Base-by-base conservation (phyloP, 2,329 filamentous ascomycete genomes). In the Colletotrichum sp. region DNA sequence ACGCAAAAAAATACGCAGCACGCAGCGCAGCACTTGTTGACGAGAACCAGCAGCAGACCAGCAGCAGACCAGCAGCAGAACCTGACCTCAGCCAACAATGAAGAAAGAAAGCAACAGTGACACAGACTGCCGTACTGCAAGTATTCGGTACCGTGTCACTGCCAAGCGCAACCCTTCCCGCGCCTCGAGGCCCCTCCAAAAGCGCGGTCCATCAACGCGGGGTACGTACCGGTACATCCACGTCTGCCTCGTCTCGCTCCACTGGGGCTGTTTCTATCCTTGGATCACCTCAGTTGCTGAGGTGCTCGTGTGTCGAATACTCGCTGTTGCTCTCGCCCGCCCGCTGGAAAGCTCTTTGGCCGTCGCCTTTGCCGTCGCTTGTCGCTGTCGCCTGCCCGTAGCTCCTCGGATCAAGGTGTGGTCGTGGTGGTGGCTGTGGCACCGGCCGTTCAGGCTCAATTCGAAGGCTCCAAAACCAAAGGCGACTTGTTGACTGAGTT, bases 241-340 rank as follows among this genome's bases (percentile, higher is more conserved):
- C 44, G 18, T 4, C 30, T 26, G 49, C 39, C 62, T 71, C 72
- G 44, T 64, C 36, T 60, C 26, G 44, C n/a, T 39, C 73, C 70
- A 32, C 70, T 49, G 44, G 44, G 44, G n/a, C n/a, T 69, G 73
- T 69, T 73, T 36, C 70, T 76, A 76, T 73, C 73, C 73, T 73
- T 76, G 73, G 73, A 73, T 52, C 49, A 13, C 44, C 44, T 49
- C 44, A 49, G 44, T 49, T 21, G 44, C 44, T 49, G 44, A 49
- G 18, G 44, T 66, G 62, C 68, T 74, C 67, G 59, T 64, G 67
- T 71, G 71, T 69, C 7, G 15, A 32, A 39, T 32, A 1, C 26
- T 30, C 26, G 26, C 59, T 28, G 3, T 28, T 30, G 55, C 16
- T 15, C 62, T 34, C 34, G 62, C 32, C 30, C 62, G 34, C 32